Conservation (phyloP, 805 yeast genomes). For the Saccharomycopsis sp. region DNA sequence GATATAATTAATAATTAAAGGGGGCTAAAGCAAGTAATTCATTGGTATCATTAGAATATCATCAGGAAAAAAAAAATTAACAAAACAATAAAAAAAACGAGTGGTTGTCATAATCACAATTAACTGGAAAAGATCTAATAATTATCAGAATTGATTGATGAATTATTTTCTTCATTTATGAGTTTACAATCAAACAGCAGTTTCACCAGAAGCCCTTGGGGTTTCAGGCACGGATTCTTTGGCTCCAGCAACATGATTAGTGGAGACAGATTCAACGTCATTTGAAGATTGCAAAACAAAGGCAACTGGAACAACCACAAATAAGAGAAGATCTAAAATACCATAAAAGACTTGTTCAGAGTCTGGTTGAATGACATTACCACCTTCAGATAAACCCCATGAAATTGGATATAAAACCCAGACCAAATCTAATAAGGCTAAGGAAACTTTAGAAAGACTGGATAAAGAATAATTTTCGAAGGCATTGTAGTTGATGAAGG, state of each 20-base stretch:
- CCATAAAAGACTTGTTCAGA: conserved; percentile 52
- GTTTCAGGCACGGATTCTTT: conserved; percentile 19
- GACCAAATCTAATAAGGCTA: conserved; percentile 26
- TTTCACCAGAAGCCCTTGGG: conserved; percentile 37
- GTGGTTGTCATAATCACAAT: no score
- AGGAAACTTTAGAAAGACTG: conserved; percentile 21
- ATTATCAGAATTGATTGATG: no score
- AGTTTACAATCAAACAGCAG: conserved; percentile 24
- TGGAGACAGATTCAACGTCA: not conserved
- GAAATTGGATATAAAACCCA: conserved; percentile 41
- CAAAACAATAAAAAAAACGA: no score
- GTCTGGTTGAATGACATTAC: conserved; percentile 48
- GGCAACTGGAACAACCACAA: conserved; percentile 25
- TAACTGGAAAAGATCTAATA: no score
- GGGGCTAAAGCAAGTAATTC: no score
- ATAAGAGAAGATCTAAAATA: conserved; percentile 39
- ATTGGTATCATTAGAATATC: no score
- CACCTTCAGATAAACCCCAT: conserved; percentile 54
- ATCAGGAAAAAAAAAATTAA: no score
- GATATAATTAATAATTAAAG: no score
- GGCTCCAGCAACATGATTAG: conserved; percentile 12
- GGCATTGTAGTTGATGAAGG: conserved; percentile 9
- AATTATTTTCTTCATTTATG: no score
- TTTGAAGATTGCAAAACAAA: conserved; percentile 15
- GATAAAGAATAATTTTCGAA: conserved; percentile 15